Percentiles rank a stretch among this genome's conserved stretches.
These are phyloP conservation scores for Pulveroboletus ravenelii DNA, from an alignment of 768 basidiomycete genomes.

Conservation along the genomic window DNA sequence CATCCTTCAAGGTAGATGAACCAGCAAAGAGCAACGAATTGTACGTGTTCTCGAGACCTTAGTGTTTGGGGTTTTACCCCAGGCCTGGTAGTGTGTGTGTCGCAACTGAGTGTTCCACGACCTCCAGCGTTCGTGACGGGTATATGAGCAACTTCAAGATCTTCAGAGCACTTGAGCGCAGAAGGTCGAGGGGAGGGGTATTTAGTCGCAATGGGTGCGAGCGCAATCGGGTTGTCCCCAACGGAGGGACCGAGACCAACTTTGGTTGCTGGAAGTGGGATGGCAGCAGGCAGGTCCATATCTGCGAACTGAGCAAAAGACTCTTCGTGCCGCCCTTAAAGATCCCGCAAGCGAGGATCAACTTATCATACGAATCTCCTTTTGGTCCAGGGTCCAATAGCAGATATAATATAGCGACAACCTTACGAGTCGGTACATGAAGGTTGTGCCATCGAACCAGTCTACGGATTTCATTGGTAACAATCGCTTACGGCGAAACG, in stretches of 20 bases:
- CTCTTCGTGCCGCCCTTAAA: neutral
- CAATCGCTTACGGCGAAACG: neutral
- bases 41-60: constrained; percentile 31
- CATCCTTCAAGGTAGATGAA: constrained; percentile 63
- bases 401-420: neutral
- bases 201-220: constrained; percentile 1
- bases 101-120: neutral
- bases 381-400: neutral
- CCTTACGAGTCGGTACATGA: neutral
- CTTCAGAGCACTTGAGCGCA: constrained; percentile 1
- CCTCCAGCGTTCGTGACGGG: neutral
- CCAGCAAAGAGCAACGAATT: constrained; percentile 53
- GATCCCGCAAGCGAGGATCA: neutral
- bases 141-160: neutral
- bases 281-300: constrained; percentile 1
- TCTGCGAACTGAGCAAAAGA: neutral
- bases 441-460: neutral
- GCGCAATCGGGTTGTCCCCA: constrained; percentile 1
- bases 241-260: neutral
- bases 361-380: neutral
- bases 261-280: neutral
- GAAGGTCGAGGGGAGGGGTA: neutral
- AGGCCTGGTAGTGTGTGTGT: neutral
- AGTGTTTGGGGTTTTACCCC: constrained; percentile 4
- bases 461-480: neutral